Evolutionary conservation across 495 filamentous ascomycete species (phyloP).

Genomic region (Hypoxylon rickii): DNA sequence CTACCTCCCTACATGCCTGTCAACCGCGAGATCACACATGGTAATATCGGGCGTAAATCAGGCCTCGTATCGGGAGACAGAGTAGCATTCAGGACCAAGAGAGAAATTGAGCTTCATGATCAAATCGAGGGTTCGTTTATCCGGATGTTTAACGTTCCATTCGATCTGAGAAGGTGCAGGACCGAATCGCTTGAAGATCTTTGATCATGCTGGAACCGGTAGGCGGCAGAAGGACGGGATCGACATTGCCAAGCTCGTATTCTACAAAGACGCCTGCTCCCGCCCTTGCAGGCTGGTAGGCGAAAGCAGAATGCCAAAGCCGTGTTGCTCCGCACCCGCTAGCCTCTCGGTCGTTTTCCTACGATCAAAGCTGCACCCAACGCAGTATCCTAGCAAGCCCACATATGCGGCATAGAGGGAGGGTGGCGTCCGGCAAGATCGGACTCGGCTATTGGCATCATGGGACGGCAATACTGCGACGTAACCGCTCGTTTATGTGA

Average conservation of each 20-base stretch:
- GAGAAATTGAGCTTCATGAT: background rate
- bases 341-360: background rate
- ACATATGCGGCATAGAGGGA: background rate
- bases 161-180: no score
- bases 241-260: constrained; percentile 33
- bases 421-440: constrained; percentile 7
- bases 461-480: background rate
- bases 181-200: no score
- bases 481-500: constrained; percentile 13
- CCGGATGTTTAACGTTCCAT: background rate
- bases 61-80: constrained; percentile 21
- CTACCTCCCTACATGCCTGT: constrained; percentile 16
- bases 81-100: background rate
- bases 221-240: constrained; percentile 32
- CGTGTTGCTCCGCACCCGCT: constrained; percentile 2
- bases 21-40: constrained; percentile 1
- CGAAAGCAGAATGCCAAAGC: background rate
- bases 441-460: constrained; percentile 5
- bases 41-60: constrained; percentile 4
- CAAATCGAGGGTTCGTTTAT: background rate
- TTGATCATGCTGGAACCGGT: constrained; percentile 15
- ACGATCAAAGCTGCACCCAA: background rate
- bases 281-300: constrained; percentile 23
- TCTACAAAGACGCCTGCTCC: constrained; percentile 9
- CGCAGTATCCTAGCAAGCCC: background rate